Conservation (phyloP, 441 rosid genomes). For the Adansonia grandidieri region DNA sequence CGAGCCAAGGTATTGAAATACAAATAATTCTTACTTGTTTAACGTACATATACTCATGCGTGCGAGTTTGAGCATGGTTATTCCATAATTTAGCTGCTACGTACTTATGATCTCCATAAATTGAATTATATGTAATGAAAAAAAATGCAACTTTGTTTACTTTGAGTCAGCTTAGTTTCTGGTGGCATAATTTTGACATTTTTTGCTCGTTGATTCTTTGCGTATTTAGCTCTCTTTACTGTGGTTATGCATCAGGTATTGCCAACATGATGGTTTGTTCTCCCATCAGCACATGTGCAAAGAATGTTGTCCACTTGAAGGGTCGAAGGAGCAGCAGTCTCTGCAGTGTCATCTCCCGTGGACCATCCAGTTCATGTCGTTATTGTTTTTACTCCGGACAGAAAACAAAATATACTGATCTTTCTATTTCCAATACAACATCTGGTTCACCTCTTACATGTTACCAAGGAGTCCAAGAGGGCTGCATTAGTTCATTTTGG, state of each 20-base stretch:
- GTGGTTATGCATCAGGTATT: constrained; percentile 41
- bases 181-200: constrained; percentile 19
- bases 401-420: constrained; percentile 33
- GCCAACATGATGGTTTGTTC: constrained; percentile 57
- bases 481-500: constrained; percentile 35
- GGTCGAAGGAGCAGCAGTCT: constrained; percentile 48
- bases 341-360: constrained; percentile 36
- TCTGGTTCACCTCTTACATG: constrained; percentile 40
- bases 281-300: constrained; percentile 56
- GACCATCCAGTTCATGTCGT: constrained; percentile 46
- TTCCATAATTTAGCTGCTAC: neutral
- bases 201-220: neutral
- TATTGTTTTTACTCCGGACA: constrained; percentile 38
- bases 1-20: too few relatives aligned
- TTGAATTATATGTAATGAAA: neutral
- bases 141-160: neutral
- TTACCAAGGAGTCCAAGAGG: constrained; percentile 31
- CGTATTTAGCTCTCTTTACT: constrained; percentile 21
- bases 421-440: constrained; percentile 47
- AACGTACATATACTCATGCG: too few relatives aligned
- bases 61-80: neutral
- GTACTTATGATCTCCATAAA: constrained; percentile 1
- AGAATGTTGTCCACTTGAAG: constrained; percentile 51
- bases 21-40: too few relatives aligned
- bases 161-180: constrained; percentile 16